Evolutionary conservation across 2,329 filamentous ascomycete genomes (phyloP).

Genomic region (Penicillium sp.): DNA sequence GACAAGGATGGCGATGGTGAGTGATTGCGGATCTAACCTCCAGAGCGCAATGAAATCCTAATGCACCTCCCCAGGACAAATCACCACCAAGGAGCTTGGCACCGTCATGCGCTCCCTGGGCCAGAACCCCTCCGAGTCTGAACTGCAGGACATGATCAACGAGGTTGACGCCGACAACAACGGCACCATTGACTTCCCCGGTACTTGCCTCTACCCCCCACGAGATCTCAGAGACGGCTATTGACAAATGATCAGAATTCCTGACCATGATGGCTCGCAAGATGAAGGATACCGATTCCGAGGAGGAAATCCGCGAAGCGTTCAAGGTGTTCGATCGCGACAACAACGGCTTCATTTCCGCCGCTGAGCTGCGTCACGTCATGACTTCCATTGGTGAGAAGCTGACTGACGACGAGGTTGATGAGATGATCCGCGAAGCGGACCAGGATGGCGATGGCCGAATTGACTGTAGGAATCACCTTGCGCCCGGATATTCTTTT

Average conservation of each 20-base stretch:
- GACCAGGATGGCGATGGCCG: conserved; percentile 87
- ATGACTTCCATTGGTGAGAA: conserved; percentile 94
- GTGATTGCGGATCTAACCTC: conserved; percentile 40
- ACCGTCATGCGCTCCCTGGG: conserved; percentile 89
- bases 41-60: conserved; percentile 8
- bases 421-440: conserved; percentile 91
- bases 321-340: conserved; percentile 91
- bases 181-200: conserved; percentile 87
- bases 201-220: conserved; percentile 51
- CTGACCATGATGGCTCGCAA: conserved; percentile 92
- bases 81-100: conserved; percentile 86
- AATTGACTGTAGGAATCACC: conserved; percentile 71
- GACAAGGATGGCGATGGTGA: conserved; percentile 91
- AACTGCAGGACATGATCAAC: conserved; percentile 93
- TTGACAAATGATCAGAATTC: conserved; percentile 63
- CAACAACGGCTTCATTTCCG: conserved; percentile 90
- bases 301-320: conserved; percentile 86
- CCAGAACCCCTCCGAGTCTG: conserved; percentile 86
- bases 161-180: conserved; percentile 92
- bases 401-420: conserved; percentile 85
- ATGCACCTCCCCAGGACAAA: conserved; percentile 64
- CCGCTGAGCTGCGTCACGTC: conserved; percentile 82
- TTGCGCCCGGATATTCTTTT: background rate
- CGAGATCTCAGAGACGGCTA: background rate
- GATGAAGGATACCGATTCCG: conserved; percentile 91